Evolutionary conservation across 768 basidiomycete genomes (phyloP).

Genomic region (Cystofilobasidium capitatum): DNA sequence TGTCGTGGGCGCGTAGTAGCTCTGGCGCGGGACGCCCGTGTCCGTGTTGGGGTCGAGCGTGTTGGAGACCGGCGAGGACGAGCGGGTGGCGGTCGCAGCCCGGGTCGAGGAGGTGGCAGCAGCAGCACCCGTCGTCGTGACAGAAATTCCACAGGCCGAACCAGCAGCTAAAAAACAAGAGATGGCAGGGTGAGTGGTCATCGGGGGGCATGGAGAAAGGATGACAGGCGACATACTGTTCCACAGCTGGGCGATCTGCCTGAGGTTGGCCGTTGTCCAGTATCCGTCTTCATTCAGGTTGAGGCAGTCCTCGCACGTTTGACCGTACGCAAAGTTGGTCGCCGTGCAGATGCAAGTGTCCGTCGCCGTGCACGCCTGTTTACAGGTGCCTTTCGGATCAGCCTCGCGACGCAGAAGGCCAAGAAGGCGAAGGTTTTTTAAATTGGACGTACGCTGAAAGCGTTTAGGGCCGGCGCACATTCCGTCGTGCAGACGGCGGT

Average conservation of each 20-base stretch:
- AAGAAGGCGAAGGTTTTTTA: background rate
- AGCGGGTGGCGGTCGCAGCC: background rate
- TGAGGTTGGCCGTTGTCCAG: conserved; percentile 3
- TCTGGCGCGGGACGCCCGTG: conserved; percentile 9
- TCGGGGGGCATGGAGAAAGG: background rate
- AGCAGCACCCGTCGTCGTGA: background rate
- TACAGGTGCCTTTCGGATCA: background rate
- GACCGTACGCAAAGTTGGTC: conserved; percentile 10
- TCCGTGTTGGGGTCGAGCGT: background rate
- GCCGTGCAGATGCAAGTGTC: conserved; percentile 18
- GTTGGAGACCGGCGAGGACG: background rate
- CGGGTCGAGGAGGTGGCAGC: too few species aligned
- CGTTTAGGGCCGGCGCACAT: conserved; percentile 5
- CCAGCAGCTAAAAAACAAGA: background rate
- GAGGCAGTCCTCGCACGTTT: conserved; percentile 17
- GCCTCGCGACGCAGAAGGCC: background rate
- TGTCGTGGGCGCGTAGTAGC: conserved; percentile 4
- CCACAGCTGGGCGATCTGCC: conserved; percentile 14
- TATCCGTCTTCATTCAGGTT: conserved; percentile 9
- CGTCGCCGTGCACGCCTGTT: conserved; percentile 8
- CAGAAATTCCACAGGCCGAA: conserved; percentile 1
- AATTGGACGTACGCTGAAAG: conserved; percentile 1
- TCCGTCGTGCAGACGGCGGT: conserved; percentile 10
- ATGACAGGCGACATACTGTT: background rate
- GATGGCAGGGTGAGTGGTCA: background rate